Conservation (phyloP, 129 eudicot genomes). For the Helianthus tuberosus region DNA sequence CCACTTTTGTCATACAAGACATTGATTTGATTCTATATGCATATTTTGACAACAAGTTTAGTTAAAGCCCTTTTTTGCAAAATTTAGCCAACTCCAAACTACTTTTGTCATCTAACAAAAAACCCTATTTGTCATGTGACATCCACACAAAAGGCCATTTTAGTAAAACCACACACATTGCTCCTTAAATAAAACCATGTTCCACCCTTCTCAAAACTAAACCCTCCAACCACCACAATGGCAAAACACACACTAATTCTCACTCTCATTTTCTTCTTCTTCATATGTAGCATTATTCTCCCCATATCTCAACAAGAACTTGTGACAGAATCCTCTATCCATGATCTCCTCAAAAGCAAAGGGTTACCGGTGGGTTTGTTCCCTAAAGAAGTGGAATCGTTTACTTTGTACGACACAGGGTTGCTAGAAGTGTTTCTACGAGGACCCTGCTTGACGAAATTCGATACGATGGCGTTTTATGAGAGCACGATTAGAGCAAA, state of each 20-base stretch:
- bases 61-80: too few relatives aligned
- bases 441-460: constrained; percentile 69
- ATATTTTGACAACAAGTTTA: too few relatives aligned
- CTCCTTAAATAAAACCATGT: constrained; percentile 31
- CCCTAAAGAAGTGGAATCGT: constrained; percentile 70
- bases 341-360: constrained; percentile 61
- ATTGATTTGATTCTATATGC: too few relatives aligned
- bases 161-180: constrained; percentile 2
- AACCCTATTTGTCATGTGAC: constrained; percentile 24
- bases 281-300: not conserved
- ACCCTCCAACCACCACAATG: constrained; percentile 41
- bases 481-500: constrained; percentile 66
- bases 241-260: constrained; percentile 30
- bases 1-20: too few relatives aligned
- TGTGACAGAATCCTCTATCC: constrained; percentile 51
- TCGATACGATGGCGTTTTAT: constrained; percentile 71
- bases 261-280: constrained; percentile 17
- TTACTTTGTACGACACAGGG: constrained; percentile 52
- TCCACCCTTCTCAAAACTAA: constrained; percentile 27
- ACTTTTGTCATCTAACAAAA: constrained; percentile 5
- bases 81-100: not conserved
- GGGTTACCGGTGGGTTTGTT: constrained; percentile 76
- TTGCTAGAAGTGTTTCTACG: constrained; percentile 56
- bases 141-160: constrained; percentile 7
- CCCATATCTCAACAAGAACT: constrained; percentile 5